Percentiles rank a stretch among this genome's conserved stretches.
These are phyloP conservation scores for Xylariomycetidae sp. DNA, from an alignment of 2,329 filamentous ascomycete genomes.

Conservation along the genomic window DNA sequence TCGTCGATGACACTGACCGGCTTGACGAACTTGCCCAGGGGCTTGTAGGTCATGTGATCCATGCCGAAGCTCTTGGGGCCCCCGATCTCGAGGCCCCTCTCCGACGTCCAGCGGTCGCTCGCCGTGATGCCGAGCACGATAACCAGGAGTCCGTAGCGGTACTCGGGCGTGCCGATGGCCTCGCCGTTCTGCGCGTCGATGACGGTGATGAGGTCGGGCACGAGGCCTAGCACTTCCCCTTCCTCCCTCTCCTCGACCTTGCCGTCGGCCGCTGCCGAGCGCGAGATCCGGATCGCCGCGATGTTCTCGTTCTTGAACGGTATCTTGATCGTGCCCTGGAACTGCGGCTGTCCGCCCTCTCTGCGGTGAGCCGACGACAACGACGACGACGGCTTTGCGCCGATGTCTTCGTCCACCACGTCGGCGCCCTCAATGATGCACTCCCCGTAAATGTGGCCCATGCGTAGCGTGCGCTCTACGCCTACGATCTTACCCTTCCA, in stretches of 20 bases:
- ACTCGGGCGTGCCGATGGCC: conserved; percentile 53
- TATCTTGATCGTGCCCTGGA: conserved; percentile 52
- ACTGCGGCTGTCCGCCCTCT: too few species aligned
- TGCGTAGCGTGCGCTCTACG: conserved; percentile 51
- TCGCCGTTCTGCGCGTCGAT: conserved; percentile 53
- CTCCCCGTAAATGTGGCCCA: conserved; percentile 57
- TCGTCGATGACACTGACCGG: conserved; percentile 51
- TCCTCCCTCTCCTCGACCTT: conserved; percentile 31
- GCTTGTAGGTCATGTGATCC: conserved; percentile 41
- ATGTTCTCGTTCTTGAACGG: conserved; percentile 75
- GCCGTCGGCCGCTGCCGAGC: conserved; percentile 22
- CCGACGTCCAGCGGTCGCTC: conserved; percentile 40
- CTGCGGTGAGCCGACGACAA: too few species aligned
- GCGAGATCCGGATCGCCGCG: conserved; percentile 40
- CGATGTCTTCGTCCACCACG: conserved; percentile 27
- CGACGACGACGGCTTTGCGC: conserved; percentile 9
- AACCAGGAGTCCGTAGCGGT: conserved; percentile 48
- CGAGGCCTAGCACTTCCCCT: conserved; percentile 41
- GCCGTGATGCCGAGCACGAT: conserved; percentile 43
- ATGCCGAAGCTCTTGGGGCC: conserved; percentile 46
- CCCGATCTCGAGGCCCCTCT: conserved; percentile 44
- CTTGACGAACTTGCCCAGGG: conserved; percentile 43
- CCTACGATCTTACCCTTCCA: conserved; percentile 61
- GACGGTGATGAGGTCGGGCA: conserved; percentile 53
- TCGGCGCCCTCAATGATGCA: conserved; percentile 50